These are phyloP conservation scores for Hibiscus trionum DNA, from an alignment of 345 rosid species.

Conservation along the genomic window DNA sequence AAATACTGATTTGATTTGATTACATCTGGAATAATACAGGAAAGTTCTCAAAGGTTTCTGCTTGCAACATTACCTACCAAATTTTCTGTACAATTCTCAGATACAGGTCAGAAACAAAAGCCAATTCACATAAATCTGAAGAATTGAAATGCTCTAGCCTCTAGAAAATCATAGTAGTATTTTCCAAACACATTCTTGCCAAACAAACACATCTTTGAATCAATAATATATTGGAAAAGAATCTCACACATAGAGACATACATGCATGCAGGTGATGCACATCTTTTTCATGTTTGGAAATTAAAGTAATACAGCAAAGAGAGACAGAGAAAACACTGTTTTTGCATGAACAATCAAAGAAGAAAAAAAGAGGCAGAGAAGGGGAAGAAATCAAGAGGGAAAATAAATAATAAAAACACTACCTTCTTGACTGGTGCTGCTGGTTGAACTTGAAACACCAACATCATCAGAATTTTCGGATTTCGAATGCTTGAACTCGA, in stretches of 20 bases:
- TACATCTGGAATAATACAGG: not conserved
- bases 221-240: too few relatives aligned
- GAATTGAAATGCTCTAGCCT: not conserved
- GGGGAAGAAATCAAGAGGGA: not conserved
- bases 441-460: slow-evolving; percentile 42
- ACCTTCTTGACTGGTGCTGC: slow-evolving; percentile 71
- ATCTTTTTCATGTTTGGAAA: not conserved
- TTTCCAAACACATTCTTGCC: not conserved
- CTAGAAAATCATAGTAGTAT: not conserved
- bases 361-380: not conserved
- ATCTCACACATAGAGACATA: not conserved
- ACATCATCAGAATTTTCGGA: slow-evolving; percentile 26
- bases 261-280: not conserved
- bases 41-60: not conserved
- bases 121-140: not conserved
- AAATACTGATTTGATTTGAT: not conserved
- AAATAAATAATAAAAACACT: not conserved
- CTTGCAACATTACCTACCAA: not conserved
- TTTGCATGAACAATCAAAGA: not conserved
- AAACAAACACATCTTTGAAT: not conserved
- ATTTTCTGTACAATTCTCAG: not conserved
- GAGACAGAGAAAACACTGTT: not conserved
- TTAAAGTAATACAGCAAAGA: not conserved
- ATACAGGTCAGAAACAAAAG: not conserved
- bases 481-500: slow-evolving; percentile 59